phyloP scores from a whole-genome alignment of 2,329 filamentous ascomycete genomes.

The Esteya vermicola region DNA sequence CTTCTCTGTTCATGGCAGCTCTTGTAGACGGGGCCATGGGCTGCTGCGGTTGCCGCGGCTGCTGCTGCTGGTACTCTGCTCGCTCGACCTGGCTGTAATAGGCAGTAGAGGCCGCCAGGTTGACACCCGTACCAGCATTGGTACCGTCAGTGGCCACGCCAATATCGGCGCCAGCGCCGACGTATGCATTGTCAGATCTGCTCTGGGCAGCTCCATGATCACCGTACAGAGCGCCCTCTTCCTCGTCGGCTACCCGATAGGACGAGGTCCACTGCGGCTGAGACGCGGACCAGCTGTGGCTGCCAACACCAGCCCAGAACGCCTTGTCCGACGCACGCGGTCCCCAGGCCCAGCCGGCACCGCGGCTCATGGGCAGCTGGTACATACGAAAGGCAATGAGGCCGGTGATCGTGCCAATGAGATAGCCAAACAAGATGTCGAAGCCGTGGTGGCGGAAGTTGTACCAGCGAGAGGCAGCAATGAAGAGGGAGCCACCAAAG shows the following conservation, averaged over 20 bases:
- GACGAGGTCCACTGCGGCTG: conserved; percentile 9
- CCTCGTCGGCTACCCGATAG: conserved; percentile 15
- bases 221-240: conserved; percentile 5
- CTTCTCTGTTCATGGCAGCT: no score
- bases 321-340: conserved; percentile 53
- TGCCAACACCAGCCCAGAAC: conserved; percentile 63
- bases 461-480: conserved; percentile 73
- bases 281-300: conserved; percentile 32
- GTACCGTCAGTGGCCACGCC: no score
- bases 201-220: no score
- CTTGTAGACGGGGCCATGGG: no score
- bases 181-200: no score
- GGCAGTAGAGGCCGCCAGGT: no score
- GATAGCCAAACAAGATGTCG: conserved; percentile 74
- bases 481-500: conserved; percentile 62
- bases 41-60: no score
- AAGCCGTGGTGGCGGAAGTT: conserved; percentile 88
- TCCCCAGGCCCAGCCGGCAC: conserved; percentile 83
- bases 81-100: no score
- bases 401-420: conserved; percentile 58
- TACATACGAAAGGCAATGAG: conserved; percentile 75
- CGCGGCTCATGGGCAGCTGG: conserved; percentile 63
- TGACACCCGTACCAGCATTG: no score
- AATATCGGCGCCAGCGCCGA: no score
- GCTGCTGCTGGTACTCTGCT: no score